Base-by-base conservation (phyloP, 441 rosid species). In the Corymbia citriodora region DNA sequence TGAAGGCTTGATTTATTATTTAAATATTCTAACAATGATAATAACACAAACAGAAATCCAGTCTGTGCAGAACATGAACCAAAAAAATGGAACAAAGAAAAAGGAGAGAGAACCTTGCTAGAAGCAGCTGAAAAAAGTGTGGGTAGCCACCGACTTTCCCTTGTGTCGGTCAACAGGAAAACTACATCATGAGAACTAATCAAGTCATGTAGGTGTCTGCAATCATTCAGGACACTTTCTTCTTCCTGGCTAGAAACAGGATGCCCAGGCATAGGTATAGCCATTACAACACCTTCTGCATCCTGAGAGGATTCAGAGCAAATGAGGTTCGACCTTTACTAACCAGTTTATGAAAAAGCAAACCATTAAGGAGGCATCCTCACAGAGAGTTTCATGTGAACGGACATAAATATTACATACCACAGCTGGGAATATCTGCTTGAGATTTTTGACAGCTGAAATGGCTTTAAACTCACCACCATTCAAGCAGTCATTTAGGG, bases 61-160 rank as follows among this genome's bases (percentile, higher is more conserved):
- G 31, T 9, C 55, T 21, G 13, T 48, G 29, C 48, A 23, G 55
- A 59, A 83, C 68, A 59, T 31, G 53, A 54, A 68, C 50, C 12
- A 72, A 70, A 87, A 63, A 6, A 13, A 29, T 61, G 8, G 14
- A 17, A 65, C n/a, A 54, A 49, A 52, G 65, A 85, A 65, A 10
- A 52, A 50, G 57, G 14, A 88, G 88, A 72, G 65, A 53, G n/a
- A 21, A 98, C 99, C 99, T 98, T 98, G 90, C 95, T 96, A 90
- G 94, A 93, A 93, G 93, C 94, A 92, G 99, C 98, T 91, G 97
- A 97, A 68, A 98, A 94, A 74, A 96, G 96, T 2, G 98, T 93
- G 59, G 99, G 99, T 54, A 98, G 97, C 99, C 99, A 98, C 85
- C 99, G 94, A 95, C 99, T 98, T 94, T 97, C 99, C 95, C 99